phyloP scores from a whole-genome alignment of 1,139 yeast genomes.

The Protomyces inundatus region DNA sequence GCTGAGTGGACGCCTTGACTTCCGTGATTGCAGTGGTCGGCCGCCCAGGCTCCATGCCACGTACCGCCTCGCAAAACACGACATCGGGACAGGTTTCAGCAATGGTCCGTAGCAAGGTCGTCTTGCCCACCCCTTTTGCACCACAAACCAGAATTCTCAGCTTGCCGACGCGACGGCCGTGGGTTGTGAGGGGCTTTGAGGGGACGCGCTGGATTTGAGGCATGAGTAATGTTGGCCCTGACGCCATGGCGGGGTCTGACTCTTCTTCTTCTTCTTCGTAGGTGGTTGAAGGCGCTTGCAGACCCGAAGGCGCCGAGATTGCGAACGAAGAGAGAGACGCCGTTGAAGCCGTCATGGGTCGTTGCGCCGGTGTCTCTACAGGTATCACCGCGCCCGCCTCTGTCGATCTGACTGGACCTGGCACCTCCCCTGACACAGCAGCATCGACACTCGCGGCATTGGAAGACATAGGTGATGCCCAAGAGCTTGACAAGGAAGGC shows the following conservation, averaged over 20 bases:
- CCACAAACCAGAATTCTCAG: constrained; percentile 11
- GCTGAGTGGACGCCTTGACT: constrained; percentile 17
- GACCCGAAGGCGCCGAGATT: neutral
- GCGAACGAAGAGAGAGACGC: neutral
- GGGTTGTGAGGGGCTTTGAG: neutral
- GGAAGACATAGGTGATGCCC: neutral
- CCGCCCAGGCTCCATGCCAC: constrained; percentile 16
- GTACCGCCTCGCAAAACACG: constrained; percentile 1
- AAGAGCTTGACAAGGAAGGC: neutral
- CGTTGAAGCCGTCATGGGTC: neutral
- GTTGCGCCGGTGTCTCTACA: neutral
- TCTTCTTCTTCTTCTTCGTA: neutral
- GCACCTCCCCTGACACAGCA: neutral
- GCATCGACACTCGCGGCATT: neutral
- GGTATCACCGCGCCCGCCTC: too few species aligned
- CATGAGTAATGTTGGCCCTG: constrained; percentile 15
- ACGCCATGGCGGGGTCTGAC: neutral
- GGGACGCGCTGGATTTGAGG: constrained; percentile 3
- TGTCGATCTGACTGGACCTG: too few species aligned
- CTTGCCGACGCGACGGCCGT: constrained; percentile 14
- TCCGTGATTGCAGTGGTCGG: constrained; percentile 10
- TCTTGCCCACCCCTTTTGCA: constrained; percentile 12
- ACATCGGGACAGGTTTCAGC: constrained; percentile 16
- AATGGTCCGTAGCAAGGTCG: constrained; percentile 11
- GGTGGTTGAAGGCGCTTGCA: constrained; percentile 13